Conservation (phyloP, 73 alveolate species). For the Tetrahymena elliotti region DNA sequence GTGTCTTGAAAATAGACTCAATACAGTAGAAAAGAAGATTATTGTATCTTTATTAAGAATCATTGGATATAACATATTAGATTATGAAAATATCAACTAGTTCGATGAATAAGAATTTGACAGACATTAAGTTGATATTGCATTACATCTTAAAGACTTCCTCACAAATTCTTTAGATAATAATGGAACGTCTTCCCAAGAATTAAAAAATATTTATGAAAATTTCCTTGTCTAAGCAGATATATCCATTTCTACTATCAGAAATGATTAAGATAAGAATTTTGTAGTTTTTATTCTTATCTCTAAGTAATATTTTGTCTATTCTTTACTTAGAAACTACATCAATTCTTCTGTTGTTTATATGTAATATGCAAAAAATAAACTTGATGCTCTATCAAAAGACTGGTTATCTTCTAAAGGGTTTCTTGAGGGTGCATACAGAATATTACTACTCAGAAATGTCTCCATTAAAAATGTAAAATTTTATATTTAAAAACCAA, state of each 20-base stretch:
- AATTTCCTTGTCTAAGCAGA: neutral
- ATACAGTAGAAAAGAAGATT: neutral
- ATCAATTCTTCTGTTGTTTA: neutral
- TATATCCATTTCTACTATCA: neutral
- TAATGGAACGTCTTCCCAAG: neutral
- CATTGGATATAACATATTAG: neutral
- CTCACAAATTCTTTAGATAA: neutral
- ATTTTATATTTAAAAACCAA: neutral
- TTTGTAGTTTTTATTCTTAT: neutral
- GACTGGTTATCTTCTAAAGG: neutral
- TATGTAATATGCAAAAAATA: neutral
- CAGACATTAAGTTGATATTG: neutral
- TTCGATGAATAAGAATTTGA: neutral
- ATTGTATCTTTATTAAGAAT: neutral
- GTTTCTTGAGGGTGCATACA: neutral
- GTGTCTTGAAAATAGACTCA: neutral
- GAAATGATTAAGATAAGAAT: neutral
- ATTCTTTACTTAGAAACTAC: neutral
- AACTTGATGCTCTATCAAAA: neutral
- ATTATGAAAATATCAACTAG: neutral
- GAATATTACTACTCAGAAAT: neutral
- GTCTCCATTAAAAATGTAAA: neutral
- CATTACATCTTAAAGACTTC: neutral
- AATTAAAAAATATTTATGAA: neutral
- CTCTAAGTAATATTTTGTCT: neutral